Conservation (phyloP, 2,329 filamentous ascomycete genomes). For the Aspergillus arachidicola region DNA sequence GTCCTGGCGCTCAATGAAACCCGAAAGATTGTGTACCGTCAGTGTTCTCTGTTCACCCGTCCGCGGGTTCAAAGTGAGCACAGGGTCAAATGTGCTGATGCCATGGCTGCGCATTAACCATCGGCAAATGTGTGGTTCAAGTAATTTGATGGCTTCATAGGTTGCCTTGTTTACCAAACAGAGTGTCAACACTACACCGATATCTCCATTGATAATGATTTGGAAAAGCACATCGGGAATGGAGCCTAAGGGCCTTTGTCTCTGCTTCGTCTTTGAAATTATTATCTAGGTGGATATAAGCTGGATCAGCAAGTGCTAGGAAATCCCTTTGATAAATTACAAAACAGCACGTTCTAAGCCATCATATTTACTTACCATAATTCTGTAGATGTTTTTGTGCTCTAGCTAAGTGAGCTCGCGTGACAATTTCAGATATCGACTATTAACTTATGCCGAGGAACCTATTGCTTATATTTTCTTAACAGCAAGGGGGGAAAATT, state of each 20-base stretch:
- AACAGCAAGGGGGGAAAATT: conserved; percentile 18
- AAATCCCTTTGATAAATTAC: background rate
- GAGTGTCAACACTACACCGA: conserved; percentile 24
- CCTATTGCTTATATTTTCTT: conserved; percentile 6
- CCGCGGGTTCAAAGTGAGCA: conserved; percentile 48
- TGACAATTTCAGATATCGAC: background rate
- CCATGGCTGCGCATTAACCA: conserved; percentile 48
- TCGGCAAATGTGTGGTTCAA: conserved; percentile 31
- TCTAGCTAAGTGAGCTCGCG: background rate
- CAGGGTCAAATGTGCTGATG: conserved; percentile 59
- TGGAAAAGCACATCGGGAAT: conserved; percentile 34
- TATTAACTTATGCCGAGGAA: background rate
- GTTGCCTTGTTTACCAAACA: conserved; percentile 31
- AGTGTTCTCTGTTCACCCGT: conserved; percentile 25
- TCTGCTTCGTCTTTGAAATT: conserved; percentile 12
- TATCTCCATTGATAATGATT: conserved; percentile 30
- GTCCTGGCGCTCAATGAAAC: conserved; percentile 25
- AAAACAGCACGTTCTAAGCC: background rate
- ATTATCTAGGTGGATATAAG: conserved; percentile 10
- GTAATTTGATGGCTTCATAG: conserved; percentile 27
- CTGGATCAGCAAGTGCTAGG: background rate
- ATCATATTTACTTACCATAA: background rate
- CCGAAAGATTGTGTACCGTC: conserved; percentile 27
- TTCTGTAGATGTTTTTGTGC: background rate
- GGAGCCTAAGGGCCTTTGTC: conserved; percentile 22